phyloP scores from a whole-genome alignment of 352 stramenopile species.

The Pythium brachiatum region DNA sequence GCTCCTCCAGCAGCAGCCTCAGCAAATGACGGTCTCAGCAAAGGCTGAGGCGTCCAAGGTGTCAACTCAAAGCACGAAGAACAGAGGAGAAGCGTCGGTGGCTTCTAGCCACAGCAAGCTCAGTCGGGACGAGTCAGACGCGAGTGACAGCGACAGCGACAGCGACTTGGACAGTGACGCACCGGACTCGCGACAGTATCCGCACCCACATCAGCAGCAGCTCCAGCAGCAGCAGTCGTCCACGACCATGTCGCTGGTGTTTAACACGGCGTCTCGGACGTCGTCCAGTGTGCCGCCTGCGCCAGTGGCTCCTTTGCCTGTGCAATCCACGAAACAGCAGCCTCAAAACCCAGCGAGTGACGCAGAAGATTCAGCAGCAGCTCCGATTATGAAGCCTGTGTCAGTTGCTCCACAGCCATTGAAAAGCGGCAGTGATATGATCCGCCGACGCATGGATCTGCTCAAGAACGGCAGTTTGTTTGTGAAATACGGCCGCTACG shows the following conservation, averaged over 20 bases:
- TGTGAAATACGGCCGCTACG: conserved; percentile 74
- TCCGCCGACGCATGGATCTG: conserved; percentile 67
- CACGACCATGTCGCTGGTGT: conserved; percentile 26
- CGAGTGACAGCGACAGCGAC: conserved; percentile 44
- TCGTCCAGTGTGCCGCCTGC: not conserved
- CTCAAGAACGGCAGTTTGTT: conserved; percentile 72
- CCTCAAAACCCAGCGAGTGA: conserved; percentile 8
- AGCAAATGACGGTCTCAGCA: too few species aligned
- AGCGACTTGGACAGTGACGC: conserved; percentile 37
- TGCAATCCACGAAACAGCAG: not conserved
- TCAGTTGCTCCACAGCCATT: not conserved
- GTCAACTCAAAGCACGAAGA: too few species aligned
- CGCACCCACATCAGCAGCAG: conserved; percentile 7
- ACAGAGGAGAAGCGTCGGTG: not conserved
- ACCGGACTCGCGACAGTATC: conserved; percentile 12
- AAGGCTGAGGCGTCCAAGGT: too few species aligned
- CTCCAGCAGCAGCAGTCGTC: conserved; percentile 11
- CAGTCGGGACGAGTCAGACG: conserved; percentile 5
- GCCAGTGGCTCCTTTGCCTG: conserved; percentile 12
- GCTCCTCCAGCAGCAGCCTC: conserved; percentile 26
- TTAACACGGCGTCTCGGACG: conserved; percentile 5
- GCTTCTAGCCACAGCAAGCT: conserved; percentile 9
- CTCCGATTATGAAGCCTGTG: conserved; percentile 16
- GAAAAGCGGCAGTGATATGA: conserved; percentile 49
- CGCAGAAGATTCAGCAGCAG: conserved; percentile 10